Percentiles rank a stretch among this genome's conserved stretches.
Conservation (phyloP, 2,329 filamentous ascomycete genomes). For the Epicoccum nigrum region DNA sequence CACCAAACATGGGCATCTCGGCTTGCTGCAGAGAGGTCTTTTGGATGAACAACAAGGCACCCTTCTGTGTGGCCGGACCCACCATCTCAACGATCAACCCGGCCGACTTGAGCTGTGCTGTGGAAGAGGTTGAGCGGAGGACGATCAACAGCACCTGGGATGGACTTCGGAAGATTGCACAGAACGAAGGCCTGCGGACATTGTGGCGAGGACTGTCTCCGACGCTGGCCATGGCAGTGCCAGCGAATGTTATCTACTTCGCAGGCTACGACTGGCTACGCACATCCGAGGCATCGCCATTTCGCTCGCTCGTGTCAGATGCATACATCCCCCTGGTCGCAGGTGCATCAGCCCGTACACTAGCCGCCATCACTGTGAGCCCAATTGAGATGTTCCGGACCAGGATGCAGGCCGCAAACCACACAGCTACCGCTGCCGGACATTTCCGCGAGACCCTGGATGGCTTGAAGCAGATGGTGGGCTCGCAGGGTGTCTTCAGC, state of each 20-base stretch:
- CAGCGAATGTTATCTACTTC: conserved; percentile 97
- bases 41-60: conserved; percentile 85
- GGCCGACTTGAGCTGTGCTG: conserved; percentile 71
- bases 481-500: conserved; percentile 74
- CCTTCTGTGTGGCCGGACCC: conserved; percentile 77
- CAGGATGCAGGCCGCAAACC: conserved; percentile 78
- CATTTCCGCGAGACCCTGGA: conserved; percentile 81
- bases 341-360: conserved; percentile 75
- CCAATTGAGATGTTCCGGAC: conserved; percentile 96
- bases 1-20: conserved; percentile 86
- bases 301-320: conserved; percentile 63
- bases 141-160: conserved; percentile 92
- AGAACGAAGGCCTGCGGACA: conserved; percentile 84
- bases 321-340: conserved; percentile 80
- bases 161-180: conserved; percentile 89
- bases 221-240: conserved; percentile 90
- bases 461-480: conserved; percentile 80
- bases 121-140: conserved; percentile 82
- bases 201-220: conserved; percentile 95
- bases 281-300: conserved; percentile 72
- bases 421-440: conserved; percentile 55
- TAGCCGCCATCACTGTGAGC: conserved; percentile 82
- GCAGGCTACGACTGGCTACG: conserved; percentile 97
- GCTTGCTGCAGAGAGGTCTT: conserved; percentile 97
- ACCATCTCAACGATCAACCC: conserved; percentile 53